Conservation (phyloP, 2,329 filamentous ascomycete species). For the Aspergillus terreus region DNA sequence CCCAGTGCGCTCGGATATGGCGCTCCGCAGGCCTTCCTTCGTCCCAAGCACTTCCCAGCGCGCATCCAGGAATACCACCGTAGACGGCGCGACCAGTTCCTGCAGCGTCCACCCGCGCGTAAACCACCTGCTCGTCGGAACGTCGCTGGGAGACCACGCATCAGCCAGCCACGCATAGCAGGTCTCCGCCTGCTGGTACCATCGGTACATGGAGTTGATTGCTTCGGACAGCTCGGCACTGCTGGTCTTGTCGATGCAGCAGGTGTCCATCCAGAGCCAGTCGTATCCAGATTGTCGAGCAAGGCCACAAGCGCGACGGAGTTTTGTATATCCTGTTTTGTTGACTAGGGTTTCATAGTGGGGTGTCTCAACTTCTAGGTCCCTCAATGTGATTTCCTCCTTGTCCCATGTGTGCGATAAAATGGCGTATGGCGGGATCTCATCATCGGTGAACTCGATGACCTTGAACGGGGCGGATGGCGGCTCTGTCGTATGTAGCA, state of each 20-base stretch:
- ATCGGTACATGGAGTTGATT: not conserved
- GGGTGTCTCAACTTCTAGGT: not conserved
- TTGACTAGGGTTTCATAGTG: too few relatives aligned
- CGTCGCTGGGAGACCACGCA: not conserved
- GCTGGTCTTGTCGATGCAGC: not conserved
- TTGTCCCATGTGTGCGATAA: not conserved
- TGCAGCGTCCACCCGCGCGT: conserved; percentile 1
- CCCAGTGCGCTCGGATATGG: not conserved
- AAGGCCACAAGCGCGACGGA: not conserved
- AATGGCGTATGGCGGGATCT: not conserved
- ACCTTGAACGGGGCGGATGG: not conserved
- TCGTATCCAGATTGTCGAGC: not conserved
- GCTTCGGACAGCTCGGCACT: not conserved
- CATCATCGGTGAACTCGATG: not conserved
- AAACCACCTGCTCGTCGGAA: not conserved
- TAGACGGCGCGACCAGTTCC: not conserved
- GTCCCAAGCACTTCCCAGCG: not conserved
- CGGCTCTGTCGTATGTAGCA: too few relatives aligned
- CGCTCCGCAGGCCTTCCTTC: not conserved
- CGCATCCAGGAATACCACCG: not conserved
- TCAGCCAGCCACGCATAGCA: not conserved
- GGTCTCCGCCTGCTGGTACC: not conserved
- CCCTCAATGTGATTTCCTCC: not conserved
- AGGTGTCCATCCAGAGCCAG: not conserved
- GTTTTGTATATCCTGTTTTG: not conserved